phyloP scores from a whole-genome alignment of 139 green algal species.

The Axilococcus clingmanii region DNA sequence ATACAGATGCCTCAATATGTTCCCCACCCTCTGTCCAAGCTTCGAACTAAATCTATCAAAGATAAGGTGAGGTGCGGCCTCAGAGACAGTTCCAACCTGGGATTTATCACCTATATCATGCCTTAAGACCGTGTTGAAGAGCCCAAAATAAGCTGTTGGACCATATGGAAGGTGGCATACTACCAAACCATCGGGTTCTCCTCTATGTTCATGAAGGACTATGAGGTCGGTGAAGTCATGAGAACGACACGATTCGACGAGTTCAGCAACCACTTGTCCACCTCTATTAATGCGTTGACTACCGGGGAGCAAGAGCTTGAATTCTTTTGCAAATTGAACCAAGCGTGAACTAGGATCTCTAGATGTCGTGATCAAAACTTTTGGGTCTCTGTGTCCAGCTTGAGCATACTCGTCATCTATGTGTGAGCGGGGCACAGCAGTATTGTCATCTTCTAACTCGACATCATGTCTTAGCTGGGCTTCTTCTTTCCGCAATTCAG shows the following conservation, averaged over 20 bases:
- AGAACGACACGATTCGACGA: constrained; percentile 76
- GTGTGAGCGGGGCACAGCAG: constrained; percentile 71
- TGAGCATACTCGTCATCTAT: constrained; percentile 96
- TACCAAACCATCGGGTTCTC: constrained; percentile 93
- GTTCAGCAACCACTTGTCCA: constrained; percentile 60
- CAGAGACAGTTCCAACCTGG: constrained; percentile 84
- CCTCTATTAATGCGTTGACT: constrained; percentile 86
- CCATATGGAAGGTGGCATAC: constrained; percentile 96
- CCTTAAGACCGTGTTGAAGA: constrained; percentile 83
- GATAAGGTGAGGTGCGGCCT: constrained; percentile 92
- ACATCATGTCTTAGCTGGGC: constrained; percentile 62
- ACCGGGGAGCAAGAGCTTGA: constrained; percentile 93
- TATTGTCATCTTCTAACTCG: constrained; percentile 96
- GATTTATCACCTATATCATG: constrained; percentile 93
- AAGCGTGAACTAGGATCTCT: constrained; percentile 82
- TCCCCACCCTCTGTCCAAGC: constrained; percentile 69
- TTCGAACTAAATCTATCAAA: constrained; percentile 81
- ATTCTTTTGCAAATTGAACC: constrained; percentile 93
- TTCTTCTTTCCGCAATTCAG: constrained; percentile 78
- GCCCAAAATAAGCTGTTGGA: constrained; percentile 96
- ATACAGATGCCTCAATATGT: constrained; percentile 95
- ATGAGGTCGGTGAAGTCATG: constrained; percentile 95
- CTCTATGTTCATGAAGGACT: constrained; percentile 94
- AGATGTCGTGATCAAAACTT: constrained; percentile 89
- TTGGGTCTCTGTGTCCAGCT: constrained; percentile 78